A percentile compares a stretch with the other conserved stretches of the same genome.
Evolutionary conservation across 768 basidiomycete genomes (phyloP).

Genomic region (Scleroderma bovista): DNA sequence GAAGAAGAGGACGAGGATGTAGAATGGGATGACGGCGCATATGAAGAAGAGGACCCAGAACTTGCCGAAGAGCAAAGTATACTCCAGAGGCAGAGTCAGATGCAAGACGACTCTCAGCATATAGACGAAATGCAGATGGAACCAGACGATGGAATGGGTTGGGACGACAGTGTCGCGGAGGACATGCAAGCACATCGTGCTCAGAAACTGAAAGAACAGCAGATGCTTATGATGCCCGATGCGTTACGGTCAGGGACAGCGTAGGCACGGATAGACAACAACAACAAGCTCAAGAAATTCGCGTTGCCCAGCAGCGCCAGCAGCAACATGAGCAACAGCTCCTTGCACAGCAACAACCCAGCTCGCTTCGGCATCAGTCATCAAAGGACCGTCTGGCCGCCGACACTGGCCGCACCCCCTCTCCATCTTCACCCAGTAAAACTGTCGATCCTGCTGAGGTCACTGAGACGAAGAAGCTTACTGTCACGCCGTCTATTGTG

Average conservation of each 20-base stretch:
- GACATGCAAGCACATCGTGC: slow-evolving; percentile 37
- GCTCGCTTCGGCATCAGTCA: slow-evolving; percentile 35
- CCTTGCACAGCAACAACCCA: slow-evolving; percentile 11
- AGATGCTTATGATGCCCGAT: slow-evolving; percentile 26
- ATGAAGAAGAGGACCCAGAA: slow-evolving; percentile 63
- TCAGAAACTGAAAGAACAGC: slow-evolving; percentile 21
- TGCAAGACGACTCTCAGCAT: slow-evolving; percentile 21
- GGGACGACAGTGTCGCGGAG: slow-evolving; percentile 71
- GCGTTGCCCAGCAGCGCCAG: slow-evolving; percentile 30
- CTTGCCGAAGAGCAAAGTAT: slow-evolving; percentile 52
- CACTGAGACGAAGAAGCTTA: slow-evolving; percentile 71
- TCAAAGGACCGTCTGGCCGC: slow-evolving; percentile 45
- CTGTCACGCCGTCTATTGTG: slow-evolving; percentile 72
- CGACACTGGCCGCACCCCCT: slow-evolving; percentile 26
- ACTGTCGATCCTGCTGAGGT: slow-evolving; percentile 62
- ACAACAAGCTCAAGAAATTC: slow-evolving; percentile 24
- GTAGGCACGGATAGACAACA: slow-evolving; percentile 16
- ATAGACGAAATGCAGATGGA: slow-evolving; percentile 44
- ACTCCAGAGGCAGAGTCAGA: slow-evolving; percentile 33
- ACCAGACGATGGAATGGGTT: slow-evolving; percentile 80
- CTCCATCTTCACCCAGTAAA: slow-evolving; percentile 24
- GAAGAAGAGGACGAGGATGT: slow-evolving; percentile 53
- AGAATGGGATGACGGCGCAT: slow-evolving; percentile 59
- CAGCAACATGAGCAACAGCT: slow-evolving; percentile 29
- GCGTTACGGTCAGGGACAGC: slow-evolving; percentile 31